Base-by-base conservation (phyloP, 371 early-diverging fungal genomes). In the Mucor indicus region DNA sequence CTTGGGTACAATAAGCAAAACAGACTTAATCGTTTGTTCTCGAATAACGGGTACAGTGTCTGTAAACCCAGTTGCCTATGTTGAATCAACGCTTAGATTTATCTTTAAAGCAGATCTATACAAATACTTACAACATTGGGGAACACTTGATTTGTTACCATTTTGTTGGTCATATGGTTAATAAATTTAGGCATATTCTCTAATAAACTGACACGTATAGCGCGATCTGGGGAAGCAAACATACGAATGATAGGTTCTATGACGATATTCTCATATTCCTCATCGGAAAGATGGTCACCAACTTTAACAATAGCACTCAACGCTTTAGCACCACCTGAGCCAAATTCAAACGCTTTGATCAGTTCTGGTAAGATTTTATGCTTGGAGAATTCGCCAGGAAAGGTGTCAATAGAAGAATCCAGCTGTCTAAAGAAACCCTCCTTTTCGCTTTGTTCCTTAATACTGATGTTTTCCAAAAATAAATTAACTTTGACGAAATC, bases 341-440 rank as follows among this genome's bases (percentile, higher is more conserved):
- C 98, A 71, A 86, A 95, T 53, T 95, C 96, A 44, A 96, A 77
- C 1, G 93, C 84, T 24, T 91, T 88, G 25, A 92, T 69, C 20
- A 98, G 76, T 60, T 94, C 95, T 0, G 97, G 97, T 52, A 92
- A 61, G 30, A 92, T 74, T 67, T 96, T 97, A 78, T 89, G 81
- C 47, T 85, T 86, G 48, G 85, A 79, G 63, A 92, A 95, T 23
- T 85, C 82, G n/a, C 64, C 55, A 12, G 96, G 96, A 50, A 91
- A 91, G 8, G 75, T 70, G 17, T 85, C 86, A 16, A 93, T 73
- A 4, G 59, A 55, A 3, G 43, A 49, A 47, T 79, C 80, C 40
- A 90, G 50, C 19, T 79, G 72, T 46, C 75, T 84, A 44, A 93
- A 76, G 46, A 93, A 94, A 3, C 63, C 74, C 16, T 87, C 87